Conservation (phyloP, 2,329 filamentous ascomycete species). For the Aureobasidium sp. region DNA sequence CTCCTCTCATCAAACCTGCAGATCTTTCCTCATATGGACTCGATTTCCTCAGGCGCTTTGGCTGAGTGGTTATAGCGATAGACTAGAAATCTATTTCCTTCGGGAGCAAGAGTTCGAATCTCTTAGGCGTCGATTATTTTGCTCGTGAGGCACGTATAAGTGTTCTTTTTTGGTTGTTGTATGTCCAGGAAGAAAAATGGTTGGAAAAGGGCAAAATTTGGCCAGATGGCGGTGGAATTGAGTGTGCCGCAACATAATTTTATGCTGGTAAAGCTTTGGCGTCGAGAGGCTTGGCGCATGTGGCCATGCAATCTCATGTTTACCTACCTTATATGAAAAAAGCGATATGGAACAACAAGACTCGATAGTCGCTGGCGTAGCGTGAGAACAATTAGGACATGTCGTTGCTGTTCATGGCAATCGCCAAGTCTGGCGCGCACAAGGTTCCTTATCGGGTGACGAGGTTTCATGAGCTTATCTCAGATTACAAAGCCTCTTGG, state of each 20-base stretch:
- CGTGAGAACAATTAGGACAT: neutral
- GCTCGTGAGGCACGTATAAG: neutral
- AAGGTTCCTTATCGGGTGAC: neutral
- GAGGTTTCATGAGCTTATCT: neutral
- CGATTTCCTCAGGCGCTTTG: neutral
- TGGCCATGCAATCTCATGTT: no score
- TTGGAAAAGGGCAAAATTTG: neutral
- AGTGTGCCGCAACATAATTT: neutral
- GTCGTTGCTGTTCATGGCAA: neutral
- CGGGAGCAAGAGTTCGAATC: neutral
- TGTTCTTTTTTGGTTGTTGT: neutral
- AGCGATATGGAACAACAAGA: no score
- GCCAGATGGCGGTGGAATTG: neutral
- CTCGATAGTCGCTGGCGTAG: no score
- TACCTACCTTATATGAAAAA: no score
- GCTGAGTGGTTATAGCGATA: slow-evolving; percentile 10
- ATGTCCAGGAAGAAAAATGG: neutral
- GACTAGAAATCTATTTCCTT: slow-evolving; percentile 11
- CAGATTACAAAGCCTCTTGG: neutral
- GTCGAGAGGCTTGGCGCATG: neutral
- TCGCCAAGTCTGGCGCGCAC: neutral
- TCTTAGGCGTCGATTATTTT: neutral
- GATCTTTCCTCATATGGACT: neutral
- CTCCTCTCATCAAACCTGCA: neutral
- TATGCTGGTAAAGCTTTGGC: neutral